Evolutionary conservation across 768 basidiomycete species (phyloP), one percentile per base, ranked within the genome.

Genomic region (Suillus plorans): DNA sequence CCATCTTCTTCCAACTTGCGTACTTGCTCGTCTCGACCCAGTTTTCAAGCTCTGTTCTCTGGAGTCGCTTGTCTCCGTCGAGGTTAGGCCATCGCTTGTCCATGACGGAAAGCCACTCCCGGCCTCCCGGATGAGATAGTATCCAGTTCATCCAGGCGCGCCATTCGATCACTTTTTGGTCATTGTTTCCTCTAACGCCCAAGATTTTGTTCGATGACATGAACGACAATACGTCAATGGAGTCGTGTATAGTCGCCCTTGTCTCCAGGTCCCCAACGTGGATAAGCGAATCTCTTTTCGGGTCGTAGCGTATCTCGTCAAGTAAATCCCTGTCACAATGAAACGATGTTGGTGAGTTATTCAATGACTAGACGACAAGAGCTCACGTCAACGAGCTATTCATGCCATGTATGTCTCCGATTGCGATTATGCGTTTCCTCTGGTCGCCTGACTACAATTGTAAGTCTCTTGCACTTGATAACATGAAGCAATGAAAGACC

Each of bases 121-220:
- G 71, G 1, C 81, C 83, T 8, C 70, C 76, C 0, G 80, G 76
- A 34, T 81, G 72, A 12, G 75, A 67, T 18, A 75, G 68, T 64
- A 96, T 86, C 93, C 94, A 97, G 18, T 90, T 80, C 60, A 92
- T 84, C 94, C 94, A 99, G 3, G 82, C 79, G 31, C 88, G 82
- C 96, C 96, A 97, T 78, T 97, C 92, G 53, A 98, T 84, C 55
- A 95, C 86, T 67, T 84, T 84, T 76, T 98, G 94, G 78, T 99
- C 96, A 72, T 98, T 94, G 74, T 99, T 99, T 0, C 97, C 96
- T 44, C 96, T 86, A 4, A 97, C 94, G 20, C 94, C 95, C 22
- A 83, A 83, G 47, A 94, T 80, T 61, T 86, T 84, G 69, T 89
- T 73, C 13, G 78, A 70, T 2, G 87, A 77, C 82, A 97, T 82